A percentile compares a stretch with the other conserved stretches of the same genome.
phyloP scores from a whole-genome alignment of 306 rosid genomes.

The Sphenostylis stenocarpa region DNA sequence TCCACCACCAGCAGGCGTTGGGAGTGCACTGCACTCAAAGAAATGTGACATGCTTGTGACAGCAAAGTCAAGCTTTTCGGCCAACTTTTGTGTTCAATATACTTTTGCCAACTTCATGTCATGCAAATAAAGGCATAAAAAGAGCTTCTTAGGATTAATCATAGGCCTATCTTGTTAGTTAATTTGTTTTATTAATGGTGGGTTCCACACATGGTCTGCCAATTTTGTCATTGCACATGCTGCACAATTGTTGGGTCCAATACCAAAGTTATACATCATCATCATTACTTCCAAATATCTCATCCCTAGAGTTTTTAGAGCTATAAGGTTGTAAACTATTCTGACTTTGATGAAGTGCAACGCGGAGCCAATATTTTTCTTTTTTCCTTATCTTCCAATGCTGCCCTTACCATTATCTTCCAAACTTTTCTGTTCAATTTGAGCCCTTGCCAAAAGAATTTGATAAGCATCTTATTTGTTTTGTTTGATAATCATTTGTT shows the following conservation, averaged over 20 bases:
- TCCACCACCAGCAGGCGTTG: conserved; percentile 51
- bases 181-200: conserved; percentile 34
- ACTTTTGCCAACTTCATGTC: conserved; percentile 50
- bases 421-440: too few species aligned
- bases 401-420: not conserved
- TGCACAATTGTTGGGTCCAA: conserved; percentile 50
- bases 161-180: conserved; percentile 19
- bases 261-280: conserved; percentile 38
- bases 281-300: conserved; percentile 37
- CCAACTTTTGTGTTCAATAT: conserved; percentile 57
- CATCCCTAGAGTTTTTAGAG: conserved; percentile 32
- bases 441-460: not conserved
- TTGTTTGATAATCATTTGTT: not conserved
- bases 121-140: conserved; percentile 45
- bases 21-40: conserved; percentile 96
- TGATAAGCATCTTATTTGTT: not conserved
- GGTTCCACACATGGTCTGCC: conserved; percentile 63
- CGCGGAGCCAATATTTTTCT: not conserved
- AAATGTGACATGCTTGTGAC: conserved; percentile 68
- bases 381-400: not conserved
- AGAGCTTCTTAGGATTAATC: conserved; percentile 31
- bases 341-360: conserved; percentile 22
- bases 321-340: conserved; percentile 31
- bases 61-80: conserved; percentile 98
- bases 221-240: conserved; percentile 56